phyloP scores from a whole-genome alignment of 208 protist genomes.

The Trypanosoma vivax region DNA sequence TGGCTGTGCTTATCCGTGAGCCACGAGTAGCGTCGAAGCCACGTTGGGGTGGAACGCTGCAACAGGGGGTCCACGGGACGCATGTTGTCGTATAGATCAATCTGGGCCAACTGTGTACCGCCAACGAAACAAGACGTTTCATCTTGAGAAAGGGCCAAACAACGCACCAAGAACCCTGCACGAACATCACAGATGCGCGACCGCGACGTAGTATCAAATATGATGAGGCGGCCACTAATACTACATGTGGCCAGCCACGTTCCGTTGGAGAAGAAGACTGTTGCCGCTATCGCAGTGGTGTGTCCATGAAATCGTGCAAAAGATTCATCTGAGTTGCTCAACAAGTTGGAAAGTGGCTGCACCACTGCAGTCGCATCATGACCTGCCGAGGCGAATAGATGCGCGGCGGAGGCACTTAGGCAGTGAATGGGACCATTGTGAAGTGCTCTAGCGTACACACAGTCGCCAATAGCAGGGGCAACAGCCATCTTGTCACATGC shows the following conservation, averaged over 20 bases:
- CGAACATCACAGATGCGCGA: conserved; percentile 20
- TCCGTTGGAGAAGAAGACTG: conserved; percentile 29
- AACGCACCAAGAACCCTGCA: conserved; percentile 40
- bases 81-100: conserved; percentile 40
- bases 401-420: conserved; percentile 31
- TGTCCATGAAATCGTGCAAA: conserved; percentile 36
- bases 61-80: conserved; percentile 11
- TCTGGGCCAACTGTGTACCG: conserved; percentile 30
- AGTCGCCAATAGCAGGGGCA: conserved; percentile 9
- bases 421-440: conserved; percentile 60
- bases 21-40: conserved; percentile 18
- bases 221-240: conserved; percentile 22
- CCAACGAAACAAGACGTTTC: conserved; percentile 62
- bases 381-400: conserved; percentile 56
- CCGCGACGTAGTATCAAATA: conserved; percentile 25
- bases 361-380: conserved; percentile 60
- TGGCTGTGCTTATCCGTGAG: neutral
- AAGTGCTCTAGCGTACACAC: conserved; percentile 25
- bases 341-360: conserved; percentile 25
- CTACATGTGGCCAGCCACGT: conserved; percentile 21
- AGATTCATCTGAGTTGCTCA: conserved; percentile 8
- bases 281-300: conserved; percentile 34
- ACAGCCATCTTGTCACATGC: neutral
- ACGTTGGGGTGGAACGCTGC: conserved; percentile 6
- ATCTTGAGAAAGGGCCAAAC: conserved; percentile 45